Evolutionary conservation across 331 rosid species (phyloP).

Genomic region (Quercus phellos): DNA sequence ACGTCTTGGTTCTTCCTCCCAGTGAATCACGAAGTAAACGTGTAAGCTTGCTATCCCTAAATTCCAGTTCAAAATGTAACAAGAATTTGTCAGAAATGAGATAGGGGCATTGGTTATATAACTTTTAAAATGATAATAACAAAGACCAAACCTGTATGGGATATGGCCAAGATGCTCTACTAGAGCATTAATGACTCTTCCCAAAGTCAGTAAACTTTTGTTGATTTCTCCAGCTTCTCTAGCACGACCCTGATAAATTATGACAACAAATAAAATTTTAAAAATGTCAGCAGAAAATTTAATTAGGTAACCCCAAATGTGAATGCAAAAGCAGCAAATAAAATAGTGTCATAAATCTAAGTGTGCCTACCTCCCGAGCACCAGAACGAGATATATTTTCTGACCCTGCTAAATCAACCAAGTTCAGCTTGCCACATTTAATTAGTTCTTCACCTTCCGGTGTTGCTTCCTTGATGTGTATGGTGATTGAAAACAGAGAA

Average conservation of each 20-base stretch:
- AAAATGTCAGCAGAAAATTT: neutral
- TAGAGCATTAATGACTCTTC: constrained; percentile 88
- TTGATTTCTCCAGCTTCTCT: constrained; percentile 98
- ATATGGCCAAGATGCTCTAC: constrained; percentile 97
- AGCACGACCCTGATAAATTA: constrained; percentile 71
- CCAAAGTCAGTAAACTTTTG: constrained; percentile 91
- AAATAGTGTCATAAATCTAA: neutral
- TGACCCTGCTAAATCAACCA: constrained; percentile 91
- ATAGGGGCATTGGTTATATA: neutral
- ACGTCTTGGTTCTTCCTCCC: constrained; percentile 94
- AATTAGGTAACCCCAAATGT: neutral
- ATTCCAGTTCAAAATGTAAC: constrained; percentile 19
- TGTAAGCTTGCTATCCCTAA: constrained; percentile 92
- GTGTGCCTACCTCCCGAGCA: constrained; percentile 69
- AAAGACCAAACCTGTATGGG: constrained; percentile 63
- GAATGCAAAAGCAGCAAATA: neutral
- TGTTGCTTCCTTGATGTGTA: constrained; percentile 95
- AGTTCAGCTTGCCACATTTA: constrained; percentile 89
- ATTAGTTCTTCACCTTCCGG: constrained; percentile 96
- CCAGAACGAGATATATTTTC: constrained; percentile 95
- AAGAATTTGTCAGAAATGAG: neutral
- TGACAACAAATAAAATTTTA: neutral
- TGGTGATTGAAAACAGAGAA: constrained; percentile 92
- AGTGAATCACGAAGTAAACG: constrained; percentile 94
- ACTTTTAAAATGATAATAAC: neutral